Evolutionary conservation across 148 eudicot genomes (phyloP).

Genomic region (Nepenthes gracilis): DNA sequence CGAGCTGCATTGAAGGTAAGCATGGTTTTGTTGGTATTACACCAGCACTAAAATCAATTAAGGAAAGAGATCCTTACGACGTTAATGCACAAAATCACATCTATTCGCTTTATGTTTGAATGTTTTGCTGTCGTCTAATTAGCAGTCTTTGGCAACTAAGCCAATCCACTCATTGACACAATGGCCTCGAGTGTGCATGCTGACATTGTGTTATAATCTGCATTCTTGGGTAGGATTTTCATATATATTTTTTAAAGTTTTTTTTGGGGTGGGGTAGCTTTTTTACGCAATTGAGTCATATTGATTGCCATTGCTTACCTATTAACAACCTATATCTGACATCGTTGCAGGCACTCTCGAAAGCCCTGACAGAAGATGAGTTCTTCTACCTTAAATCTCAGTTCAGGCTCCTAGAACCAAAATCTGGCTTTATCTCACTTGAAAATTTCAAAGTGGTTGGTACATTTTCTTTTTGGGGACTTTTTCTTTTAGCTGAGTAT

Average conservation of each 20-base stretch:
- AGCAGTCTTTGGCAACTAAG: no score
- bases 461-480: background rate
- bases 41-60: no score
- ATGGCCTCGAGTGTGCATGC: no score
- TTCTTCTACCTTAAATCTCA: conserved; percentile 64
- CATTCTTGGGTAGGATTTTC: background rate
- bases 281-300: no score
- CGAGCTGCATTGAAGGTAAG: conserved; percentile 78
- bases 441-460: conserved; percentile 70
- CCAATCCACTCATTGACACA: no score
- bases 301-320: background rate
- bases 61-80: no score
- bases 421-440: conserved; percentile 52
- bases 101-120: no score
- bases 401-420: conserved; percentile 69
- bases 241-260: background rate
- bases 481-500: background rate
- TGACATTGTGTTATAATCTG: background rate
- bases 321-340: conserved; percentile 1
- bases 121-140: no score
- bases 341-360: conserved; percentile 76
- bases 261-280: background rate
- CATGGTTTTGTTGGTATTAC: background rate
- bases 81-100: no score
- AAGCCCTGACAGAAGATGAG: conserved; percentile 75